phyloP scores from a whole-genome alignment of 768 basidiomycete genomes.

The Tricholoma furcatifolium region DNA sequence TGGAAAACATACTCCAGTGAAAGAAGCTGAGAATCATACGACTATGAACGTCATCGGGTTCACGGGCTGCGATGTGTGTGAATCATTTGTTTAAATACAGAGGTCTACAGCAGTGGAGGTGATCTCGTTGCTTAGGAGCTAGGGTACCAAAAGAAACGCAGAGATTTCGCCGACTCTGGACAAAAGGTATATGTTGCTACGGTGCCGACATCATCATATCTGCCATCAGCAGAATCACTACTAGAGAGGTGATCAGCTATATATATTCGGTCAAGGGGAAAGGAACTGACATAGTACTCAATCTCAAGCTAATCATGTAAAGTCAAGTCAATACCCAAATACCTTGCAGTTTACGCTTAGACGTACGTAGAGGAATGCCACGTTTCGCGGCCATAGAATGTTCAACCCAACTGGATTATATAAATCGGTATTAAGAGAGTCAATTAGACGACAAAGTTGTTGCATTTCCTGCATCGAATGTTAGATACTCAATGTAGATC shows the following conservation, averaged over 20 bases:
- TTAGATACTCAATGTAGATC: constrained; percentile 4
- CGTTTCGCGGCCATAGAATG: constrained; percentile 79
- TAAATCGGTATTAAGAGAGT: constrained; percentile 64
- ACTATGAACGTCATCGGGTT: too few relatives aligned
- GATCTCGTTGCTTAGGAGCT: too few relatives aligned
- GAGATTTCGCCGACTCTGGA: too few relatives aligned
- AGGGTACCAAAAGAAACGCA: too few relatives aligned
- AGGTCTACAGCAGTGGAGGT: too few relatives aligned
- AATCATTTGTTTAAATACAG: too few relatives aligned
- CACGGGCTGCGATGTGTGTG: too few relatives aligned
- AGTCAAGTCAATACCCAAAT: constrained; percentile 12
- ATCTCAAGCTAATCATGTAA: constrained; percentile 73
- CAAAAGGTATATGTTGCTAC: too few relatives aligned
- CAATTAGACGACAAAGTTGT: constrained; percentile 59
- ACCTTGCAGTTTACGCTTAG: neutral
- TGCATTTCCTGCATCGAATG: constrained; percentile 65
- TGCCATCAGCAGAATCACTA: constrained; percentile 20
- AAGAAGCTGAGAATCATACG: too few relatives aligned
- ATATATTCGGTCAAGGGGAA: neutral
- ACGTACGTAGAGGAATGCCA: constrained; percentile 92
- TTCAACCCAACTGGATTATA: constrained; percentile 89
- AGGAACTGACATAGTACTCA: constrained; percentile 80
- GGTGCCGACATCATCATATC: neutral
- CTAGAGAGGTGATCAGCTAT: constrained; percentile 11
- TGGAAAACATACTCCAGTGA: too few relatives aligned